Evolutionary conservation across 768 basidiomycete species (phyloP).

Genomic region (Mrakia blollopis): DNA sequence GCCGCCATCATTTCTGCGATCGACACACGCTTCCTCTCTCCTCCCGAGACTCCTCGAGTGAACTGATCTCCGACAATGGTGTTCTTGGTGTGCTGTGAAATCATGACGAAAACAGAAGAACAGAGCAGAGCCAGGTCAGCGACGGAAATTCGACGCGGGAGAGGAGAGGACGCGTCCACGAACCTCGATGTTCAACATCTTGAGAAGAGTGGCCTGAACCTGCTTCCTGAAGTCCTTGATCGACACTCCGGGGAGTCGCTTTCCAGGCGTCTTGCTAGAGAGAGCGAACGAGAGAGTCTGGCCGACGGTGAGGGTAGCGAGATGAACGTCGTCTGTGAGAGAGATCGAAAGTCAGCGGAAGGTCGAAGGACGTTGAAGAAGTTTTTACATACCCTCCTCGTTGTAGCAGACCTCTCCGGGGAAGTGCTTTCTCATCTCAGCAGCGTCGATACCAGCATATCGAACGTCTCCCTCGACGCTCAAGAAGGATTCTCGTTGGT

Average conservation of each 20-base stretch:
- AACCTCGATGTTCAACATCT: conserved; percentile 53
- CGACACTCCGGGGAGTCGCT: conserved; percentile 45
- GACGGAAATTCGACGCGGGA: no score
- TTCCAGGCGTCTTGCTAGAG: conserved; percentile 59
- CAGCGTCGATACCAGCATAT: conserved; percentile 69
- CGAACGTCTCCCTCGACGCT: conserved; percentile 62
- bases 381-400: conserved; percentile 45
- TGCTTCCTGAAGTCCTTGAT: conserved; percentile 43
- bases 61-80: conserved; percentile 47
- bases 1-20: conserved; percentile 48
- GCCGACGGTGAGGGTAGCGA: conserved; percentile 61
- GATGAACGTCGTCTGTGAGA: conserved; percentile 69
- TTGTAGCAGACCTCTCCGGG: conserved; percentile 49
- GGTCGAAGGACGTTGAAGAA: background rate
- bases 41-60: conserved; percentile 49
- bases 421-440: conserved; percentile 59
- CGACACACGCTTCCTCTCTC: conserved; percentile 50
- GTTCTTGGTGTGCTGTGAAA: conserved; percentile 43
- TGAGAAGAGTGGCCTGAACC: conserved; percentile 48
- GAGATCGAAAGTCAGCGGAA: background rate
- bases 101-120: no score
- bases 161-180: no score
- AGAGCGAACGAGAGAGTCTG: conserved; percentile 56
- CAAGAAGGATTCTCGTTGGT: conserved; percentile 65
- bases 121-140: no score